Conservation (phyloP, 495 filamentous ascomycete genomes). For the Aspergillus panamensis region DNA sequence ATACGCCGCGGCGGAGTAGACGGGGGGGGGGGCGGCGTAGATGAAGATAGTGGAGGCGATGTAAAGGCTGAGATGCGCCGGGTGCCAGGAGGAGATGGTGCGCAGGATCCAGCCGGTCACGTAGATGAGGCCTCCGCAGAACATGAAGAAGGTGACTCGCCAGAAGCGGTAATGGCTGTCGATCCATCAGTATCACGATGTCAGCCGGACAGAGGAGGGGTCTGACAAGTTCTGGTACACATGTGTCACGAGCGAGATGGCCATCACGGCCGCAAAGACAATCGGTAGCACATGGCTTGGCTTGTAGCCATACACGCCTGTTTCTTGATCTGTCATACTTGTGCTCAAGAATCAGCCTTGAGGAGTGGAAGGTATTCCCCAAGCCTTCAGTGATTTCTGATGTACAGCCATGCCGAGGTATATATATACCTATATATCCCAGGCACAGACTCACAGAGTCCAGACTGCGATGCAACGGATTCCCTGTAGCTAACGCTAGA, state of each 20-base stretch:
- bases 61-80: slow-evolving; percentile 39
- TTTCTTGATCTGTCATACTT: slow-evolving; percentile 1
- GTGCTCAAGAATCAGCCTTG: too few relatives aligned
- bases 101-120: slow-evolving; percentile 43
- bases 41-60: slow-evolving; percentile 51
- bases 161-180: slow-evolving; percentile 38
- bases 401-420: too few relatives aligned
- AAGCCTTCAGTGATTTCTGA: too few relatives aligned
- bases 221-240: slow-evolving; percentile 33
- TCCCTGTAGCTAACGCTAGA: background rate
- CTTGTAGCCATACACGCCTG: slow-evolving; percentile 22
- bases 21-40: slow-evolving; percentile 50
- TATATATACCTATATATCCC: too few relatives aligned
- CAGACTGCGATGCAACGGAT: background rate
- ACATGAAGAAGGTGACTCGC: slow-evolving; percentile 44
- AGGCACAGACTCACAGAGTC: background rate
- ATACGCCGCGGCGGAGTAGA: slow-evolving; percentile 57
- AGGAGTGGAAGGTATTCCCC: too few relatives aligned
- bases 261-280: slow-evolving; percentile 36
- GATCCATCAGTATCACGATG: background rate
- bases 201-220: background rate
- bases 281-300: slow-evolving; percentile 41
- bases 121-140: slow-evolving; percentile 40
- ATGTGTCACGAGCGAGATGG: slow-evolving; percentile 33
- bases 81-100: slow-evolving; percentile 35